Evolutionary conservation across 2,329 filamentous ascomycete genomes (phyloP).

Genomic region (Sporothrix sp.): DNA sequence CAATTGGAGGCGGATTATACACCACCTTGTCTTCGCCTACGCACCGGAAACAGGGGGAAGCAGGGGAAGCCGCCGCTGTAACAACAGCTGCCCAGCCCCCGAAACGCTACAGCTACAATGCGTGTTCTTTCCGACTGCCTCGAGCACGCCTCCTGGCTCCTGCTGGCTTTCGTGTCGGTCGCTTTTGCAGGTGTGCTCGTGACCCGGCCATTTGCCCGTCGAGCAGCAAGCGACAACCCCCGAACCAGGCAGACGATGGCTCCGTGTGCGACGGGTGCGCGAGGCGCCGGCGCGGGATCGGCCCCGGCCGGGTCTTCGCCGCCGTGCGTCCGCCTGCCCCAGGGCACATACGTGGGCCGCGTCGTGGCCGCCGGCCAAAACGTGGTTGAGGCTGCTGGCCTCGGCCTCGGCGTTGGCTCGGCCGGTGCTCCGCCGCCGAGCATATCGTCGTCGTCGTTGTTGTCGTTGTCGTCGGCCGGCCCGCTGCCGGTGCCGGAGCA

Average conservation of each 20-base stretch:
- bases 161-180: neutral
- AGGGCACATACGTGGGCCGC: conserved; percentile 32
- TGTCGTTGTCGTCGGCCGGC: too few relatives aligned
- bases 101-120: neutral
- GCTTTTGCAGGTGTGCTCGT: neutral
- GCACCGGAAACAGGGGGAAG: neutral
- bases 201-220: neutral
- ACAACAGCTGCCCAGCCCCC: neutral
- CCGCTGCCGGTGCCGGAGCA: conserved; percentile 1
- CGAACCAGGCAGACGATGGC: too few relatives aligned
- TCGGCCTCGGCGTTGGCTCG: conserved; percentile 4
- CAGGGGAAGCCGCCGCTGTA: neutral
- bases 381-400: conserved; percentile 4
- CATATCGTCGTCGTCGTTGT: neutral
- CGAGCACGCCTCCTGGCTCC: neutral
- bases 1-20: neutral
- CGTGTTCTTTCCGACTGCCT: neutral
- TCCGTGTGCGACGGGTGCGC: too few relatives aligned
- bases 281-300: too few relatives aligned
- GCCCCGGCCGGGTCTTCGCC: conserved; percentile 9
- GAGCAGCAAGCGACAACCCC: neutral
- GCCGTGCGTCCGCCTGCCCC: conserved; percentile 24
- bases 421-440: neutral
- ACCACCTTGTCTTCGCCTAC: neutral
- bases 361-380: conserved; percentile 10